A percentile compares a stretch with the other conserved stretches of the same genome.
These are phyloP conservation scores for Aspergillus awamori DNA, from an alignment of 2,329 filamentous ascomycete genomes.

Conservation along the genomic window DNA sequence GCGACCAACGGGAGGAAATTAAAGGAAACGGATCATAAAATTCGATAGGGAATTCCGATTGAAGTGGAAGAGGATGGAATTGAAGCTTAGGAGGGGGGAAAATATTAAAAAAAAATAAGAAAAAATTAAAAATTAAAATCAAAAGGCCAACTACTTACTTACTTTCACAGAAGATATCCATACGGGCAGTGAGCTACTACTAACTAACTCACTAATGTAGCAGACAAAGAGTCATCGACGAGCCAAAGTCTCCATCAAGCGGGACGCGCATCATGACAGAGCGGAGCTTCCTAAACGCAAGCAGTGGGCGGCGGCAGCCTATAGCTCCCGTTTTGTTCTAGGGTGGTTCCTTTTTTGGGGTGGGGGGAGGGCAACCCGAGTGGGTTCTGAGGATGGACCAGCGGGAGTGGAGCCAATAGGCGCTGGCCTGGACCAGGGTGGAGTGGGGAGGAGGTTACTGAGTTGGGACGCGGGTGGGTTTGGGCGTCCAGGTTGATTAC, in stretches of 20 bases:
- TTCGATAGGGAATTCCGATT: not conserved
- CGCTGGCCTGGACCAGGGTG: slow-evolving; percentile 8
- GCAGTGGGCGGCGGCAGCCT: slow-evolving; percentile 16
- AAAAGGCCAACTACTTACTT: no score
- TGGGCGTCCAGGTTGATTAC: slow-evolving; percentile 11
- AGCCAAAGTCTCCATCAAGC: slow-evolving; percentile 6
- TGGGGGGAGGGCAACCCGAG: slow-evolving; percentile 13
- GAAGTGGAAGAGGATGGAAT: slow-evolving; percentile 1
- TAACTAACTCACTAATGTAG: slow-evolving; percentile 5
- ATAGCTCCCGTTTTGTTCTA: slow-evolving; percentile 16
- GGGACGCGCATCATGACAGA: slow-evolving; percentile 19
- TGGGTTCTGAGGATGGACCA: slow-evolving; percentile 18
- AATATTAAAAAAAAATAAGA: no score
- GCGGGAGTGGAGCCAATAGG: slow-evolving; percentile 26
- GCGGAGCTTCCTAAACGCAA: slow-evolving; percentile 27
- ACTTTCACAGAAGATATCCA: not conserved
- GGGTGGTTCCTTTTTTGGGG: slow-evolving; percentile 18
- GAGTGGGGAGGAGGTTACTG: slow-evolving; percentile 16
- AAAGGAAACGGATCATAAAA: not conserved
- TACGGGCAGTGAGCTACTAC: not conserved
- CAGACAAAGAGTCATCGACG: slow-evolving; percentile 11
- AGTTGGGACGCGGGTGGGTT: slow-evolving; percentile 17
- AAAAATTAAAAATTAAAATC: no score
- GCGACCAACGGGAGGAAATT: not conserved
- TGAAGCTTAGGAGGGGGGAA: not conserved